A percentile compares a stretch with the other conserved stretches of the same genome.
Conservation (phyloP, 352 stramenopile genomes). For the Phytophthora citricola region DNA sequence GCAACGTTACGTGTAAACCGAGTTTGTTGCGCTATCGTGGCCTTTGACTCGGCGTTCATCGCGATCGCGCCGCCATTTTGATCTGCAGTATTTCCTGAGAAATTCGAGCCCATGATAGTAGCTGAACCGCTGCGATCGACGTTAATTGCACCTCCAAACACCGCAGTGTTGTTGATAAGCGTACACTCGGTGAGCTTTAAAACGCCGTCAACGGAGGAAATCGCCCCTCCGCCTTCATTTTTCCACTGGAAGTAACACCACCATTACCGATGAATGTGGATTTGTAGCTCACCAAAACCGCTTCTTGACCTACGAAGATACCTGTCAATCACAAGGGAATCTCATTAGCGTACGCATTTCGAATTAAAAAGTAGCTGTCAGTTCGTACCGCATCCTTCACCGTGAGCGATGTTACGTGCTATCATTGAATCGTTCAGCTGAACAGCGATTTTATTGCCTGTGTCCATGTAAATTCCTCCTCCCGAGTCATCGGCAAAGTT, state of each 20-base stretch:
- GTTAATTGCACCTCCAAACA: constrained; percentile 51
- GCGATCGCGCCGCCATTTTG: constrained; percentile 52
- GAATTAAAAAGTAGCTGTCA: not conserved
- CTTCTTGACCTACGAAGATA: constrained; percentile 61
- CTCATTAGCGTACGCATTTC: not conserved
- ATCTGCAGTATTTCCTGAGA: constrained; percentile 57
- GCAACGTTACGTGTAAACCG: constrained; percentile 53
- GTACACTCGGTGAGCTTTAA: constrained; percentile 40
- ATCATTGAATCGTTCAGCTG: constrained; percentile 39
- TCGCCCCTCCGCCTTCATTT: constrained; percentile 61
- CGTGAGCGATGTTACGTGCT: constrained; percentile 48
- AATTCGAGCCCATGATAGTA: constrained; percentile 29
- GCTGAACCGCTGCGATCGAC: constrained; percentile 43
- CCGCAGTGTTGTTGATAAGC: constrained; percentile 59
- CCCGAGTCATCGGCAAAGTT: constrained; percentile 70
- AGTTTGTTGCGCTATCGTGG: constrained; percentile 21
- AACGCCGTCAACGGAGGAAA: constrained; percentile 48
- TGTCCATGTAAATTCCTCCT: constrained; percentile 64
- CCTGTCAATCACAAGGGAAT: constrained; percentile 20
- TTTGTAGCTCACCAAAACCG: constrained; percentile 26
- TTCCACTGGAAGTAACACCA: constrained; percentile 52
- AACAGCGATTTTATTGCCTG: constrained; percentile 45
- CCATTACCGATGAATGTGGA: constrained; percentile 49
- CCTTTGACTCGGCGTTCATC: constrained; percentile 20
- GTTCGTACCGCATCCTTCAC: constrained; percentile 51